These are phyloP conservation scores for Dichotomocladium elegans DNA, from an alignment of 371 early-diverging fungal species.

Conservation along the genomic window DNA sequence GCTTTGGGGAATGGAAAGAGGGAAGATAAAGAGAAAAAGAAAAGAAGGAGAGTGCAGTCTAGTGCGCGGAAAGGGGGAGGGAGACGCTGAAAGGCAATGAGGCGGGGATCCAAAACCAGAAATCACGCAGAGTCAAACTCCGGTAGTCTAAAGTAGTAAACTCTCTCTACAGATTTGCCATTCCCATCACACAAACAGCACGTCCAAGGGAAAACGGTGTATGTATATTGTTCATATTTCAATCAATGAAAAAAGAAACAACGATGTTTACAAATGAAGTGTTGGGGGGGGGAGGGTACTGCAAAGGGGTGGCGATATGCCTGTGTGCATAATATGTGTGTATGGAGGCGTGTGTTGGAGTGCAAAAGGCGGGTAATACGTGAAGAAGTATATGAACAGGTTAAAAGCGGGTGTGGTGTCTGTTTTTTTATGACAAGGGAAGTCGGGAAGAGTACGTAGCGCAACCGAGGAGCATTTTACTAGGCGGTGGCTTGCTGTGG, in stretches of 20 bases:
- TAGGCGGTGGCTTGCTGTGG: conserved; percentile 4
- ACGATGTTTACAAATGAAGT: no score
- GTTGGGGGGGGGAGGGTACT: no score
- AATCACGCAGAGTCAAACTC: no score
- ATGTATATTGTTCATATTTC: no score
- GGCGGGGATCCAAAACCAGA: no score
- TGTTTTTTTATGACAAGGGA: neutral
- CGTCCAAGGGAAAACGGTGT: no score
- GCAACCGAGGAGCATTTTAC: neutral
- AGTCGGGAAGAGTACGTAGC: neutral
- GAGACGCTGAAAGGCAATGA: neutral
- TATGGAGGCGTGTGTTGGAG: neutral
- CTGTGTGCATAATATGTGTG: neutral
- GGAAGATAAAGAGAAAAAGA: conserved; percentile 5
- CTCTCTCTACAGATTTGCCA: no score
- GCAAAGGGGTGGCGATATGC: neutral
- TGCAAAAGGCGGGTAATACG: neutral
- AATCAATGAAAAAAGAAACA: no score
- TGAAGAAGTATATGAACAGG: no score
- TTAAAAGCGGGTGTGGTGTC: conserved; percentile 1
- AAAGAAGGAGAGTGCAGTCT: neutral
- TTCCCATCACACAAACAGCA: no score
- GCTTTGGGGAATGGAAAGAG: neutral
- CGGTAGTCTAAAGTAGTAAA: no score
- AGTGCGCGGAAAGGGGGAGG: neutral